Percentiles rank a stretch among this genome's conserved stretches.
These are phyloP conservation scores for Jatropha podagrica DNA, from an alignment of 441 rosid genomes.

Conservation along the genomic window DNA sequence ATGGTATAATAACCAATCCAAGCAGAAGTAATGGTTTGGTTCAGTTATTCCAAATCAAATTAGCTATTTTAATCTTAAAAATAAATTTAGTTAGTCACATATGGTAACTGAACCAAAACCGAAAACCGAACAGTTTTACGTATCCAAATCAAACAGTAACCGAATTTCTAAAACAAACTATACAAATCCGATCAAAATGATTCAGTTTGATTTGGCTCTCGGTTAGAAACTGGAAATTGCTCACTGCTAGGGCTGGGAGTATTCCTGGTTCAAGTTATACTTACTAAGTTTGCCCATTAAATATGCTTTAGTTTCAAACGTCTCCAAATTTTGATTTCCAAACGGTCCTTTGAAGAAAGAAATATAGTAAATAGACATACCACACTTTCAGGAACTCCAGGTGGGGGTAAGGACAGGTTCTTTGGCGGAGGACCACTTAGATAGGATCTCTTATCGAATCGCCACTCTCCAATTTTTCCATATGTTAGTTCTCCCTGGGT, in stretches of 20 bases:
- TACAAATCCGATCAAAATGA: too few species aligned
- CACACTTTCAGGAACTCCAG: constrained; percentile 81
- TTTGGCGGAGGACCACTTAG: constrained; percentile 63
- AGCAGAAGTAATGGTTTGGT: too few species aligned
- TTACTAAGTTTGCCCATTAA: not conserved
- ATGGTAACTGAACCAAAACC: too few species aligned
- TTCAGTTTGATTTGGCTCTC: too few species aligned
- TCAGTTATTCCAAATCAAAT: too few species aligned
- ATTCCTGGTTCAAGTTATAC: not conserved
- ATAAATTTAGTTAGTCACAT: too few species aligned
- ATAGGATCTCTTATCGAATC: constrained; percentile 73
- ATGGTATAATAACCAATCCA: too few species aligned
- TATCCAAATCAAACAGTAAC: too few species aligned
- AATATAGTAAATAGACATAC: constrained; percentile 36
- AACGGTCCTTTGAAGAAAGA: not conserved
- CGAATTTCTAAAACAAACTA: too few species aligned
- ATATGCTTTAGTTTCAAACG: constrained; percentile 2
- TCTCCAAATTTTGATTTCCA: constrained; percentile 12
- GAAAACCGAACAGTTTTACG: too few species aligned
- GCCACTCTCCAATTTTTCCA: constrained; percentile 76
- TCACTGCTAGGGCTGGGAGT: not conserved
- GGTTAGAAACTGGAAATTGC: too few species aligned
- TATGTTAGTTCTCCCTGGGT: constrained; percentile 63
- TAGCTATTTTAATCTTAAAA: too few species aligned
- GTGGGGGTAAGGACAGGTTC: constrained; percentile 73